Conservation (phyloP, 2,329 filamentous ascomycete genomes). For the Coleophoma crateriformis region DNA sequence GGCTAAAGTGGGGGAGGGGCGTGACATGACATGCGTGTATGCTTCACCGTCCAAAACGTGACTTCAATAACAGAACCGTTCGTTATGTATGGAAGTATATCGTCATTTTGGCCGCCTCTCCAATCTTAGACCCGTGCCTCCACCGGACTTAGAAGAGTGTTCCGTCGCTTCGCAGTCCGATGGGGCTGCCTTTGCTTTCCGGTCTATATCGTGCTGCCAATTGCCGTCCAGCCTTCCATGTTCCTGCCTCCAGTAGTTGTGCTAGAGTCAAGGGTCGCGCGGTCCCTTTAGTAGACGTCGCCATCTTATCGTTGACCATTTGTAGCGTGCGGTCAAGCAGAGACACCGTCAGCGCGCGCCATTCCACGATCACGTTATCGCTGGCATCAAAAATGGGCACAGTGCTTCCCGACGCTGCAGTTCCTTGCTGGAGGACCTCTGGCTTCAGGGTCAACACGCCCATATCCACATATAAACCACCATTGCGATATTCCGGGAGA, state of each 20-base stretch:
- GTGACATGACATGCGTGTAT: no score
- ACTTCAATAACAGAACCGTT: no score
- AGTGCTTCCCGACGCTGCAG: slow-evolving; percentile 33
- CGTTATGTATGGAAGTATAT: no score
- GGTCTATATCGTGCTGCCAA: background rate
- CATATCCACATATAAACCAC: slow-evolving; percentile 60
- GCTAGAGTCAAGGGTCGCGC: slow-evolving; percentile 38
- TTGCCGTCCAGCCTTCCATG: slow-evolving; percentile 38
- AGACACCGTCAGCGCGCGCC: slow-evolving; percentile 58
- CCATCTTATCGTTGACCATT: no score
- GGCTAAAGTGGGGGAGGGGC: no score
- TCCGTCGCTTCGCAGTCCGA: background rate
- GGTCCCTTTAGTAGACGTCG: slow-evolving; percentile 43
- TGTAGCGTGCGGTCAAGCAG: slow-evolving; percentile 39
- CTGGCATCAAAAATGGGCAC: slow-evolving; percentile 47
- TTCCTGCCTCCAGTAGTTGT: slow-evolving; percentile 47
- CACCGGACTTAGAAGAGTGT: no score
- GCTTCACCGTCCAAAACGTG: no score
- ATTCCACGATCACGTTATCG: slow-evolving; percentile 59
- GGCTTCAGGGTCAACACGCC: slow-evolving; percentile 46
- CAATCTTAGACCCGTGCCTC: no score
- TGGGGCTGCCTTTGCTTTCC: background rate
- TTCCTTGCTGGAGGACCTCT: slow-evolving; percentile 35
- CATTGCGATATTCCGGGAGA: slow-evolving; percentile 68
- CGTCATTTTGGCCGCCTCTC: no score